Conservation (phyloP, 805 yeast genomes). For the Lipomyces kockii region DNA sequence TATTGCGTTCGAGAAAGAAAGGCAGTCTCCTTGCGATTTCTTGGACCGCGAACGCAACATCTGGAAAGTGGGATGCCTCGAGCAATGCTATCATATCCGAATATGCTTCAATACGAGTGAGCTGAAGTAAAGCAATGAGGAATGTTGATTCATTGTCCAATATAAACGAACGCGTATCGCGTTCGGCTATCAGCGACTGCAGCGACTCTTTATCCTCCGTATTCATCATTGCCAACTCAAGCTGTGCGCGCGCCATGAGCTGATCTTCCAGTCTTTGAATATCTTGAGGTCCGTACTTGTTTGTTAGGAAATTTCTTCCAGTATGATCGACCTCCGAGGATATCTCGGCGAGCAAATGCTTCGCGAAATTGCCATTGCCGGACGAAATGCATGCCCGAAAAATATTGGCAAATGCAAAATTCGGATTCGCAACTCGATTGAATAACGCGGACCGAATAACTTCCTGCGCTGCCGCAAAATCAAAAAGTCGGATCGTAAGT, state of each 20-base stretch:
- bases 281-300: constrained; percentile 1
- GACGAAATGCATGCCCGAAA: constrained; percentile 18
- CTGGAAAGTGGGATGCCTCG: not conserved
- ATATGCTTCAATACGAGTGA: constrained; percentile 1
- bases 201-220: not conserved
- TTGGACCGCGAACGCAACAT: not conserved
- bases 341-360: constrained; percentile 19
- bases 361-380: constrained; percentile 16
- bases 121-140: constrained; percentile 8
- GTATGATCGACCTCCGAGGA: not conserved
- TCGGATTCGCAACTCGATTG: constrained; percentile 2
- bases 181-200: not conserved
- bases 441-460: constrained; percentile 8
- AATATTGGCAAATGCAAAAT: constrained; percentile 12
- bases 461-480: constrained; percentile 20
- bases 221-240: constrained; percentile 13
- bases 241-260: constrained; percentile 16
- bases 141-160: constrained; percentile 10
- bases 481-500: constrained; percentile 16
- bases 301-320: not conserved
- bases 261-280: constrained; percentile 5
- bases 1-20: not conserved
- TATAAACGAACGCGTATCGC: not conserved
- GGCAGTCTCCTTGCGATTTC: not conserved
- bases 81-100: constrained; percentile 1